Conservation (phyloP, 2,329 filamentous ascomycete genomes). For the Colletotrichum gigasporum region DNA sequence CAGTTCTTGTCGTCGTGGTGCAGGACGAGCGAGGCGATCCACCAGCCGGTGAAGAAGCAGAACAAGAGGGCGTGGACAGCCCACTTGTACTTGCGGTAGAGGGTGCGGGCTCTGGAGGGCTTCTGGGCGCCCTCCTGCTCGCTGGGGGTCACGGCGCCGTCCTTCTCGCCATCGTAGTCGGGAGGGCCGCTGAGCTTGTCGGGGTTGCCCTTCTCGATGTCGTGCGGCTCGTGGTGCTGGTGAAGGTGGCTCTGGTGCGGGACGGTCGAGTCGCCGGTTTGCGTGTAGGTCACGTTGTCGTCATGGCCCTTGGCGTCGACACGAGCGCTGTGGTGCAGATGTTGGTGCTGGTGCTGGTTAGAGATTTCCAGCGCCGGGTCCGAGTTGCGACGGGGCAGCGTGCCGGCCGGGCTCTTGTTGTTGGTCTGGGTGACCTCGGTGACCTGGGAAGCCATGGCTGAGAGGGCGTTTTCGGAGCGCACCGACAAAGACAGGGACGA, state of each 20-base stretch:
- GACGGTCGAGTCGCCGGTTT: conserved; percentile 49
- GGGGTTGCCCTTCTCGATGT: conserved; percentile 37
- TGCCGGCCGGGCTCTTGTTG: conserved; percentile 13
- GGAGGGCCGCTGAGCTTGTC: conserved; percentile 37
- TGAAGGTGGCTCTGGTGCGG: conserved; percentile 44
- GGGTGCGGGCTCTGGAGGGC: conserved; percentile 38
- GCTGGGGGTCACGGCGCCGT: conserved; percentile 41
- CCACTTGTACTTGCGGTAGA: conserved; percentile 57
- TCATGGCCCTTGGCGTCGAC: conserved; percentile 42
- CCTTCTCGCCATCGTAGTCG: conserved; percentile 53
- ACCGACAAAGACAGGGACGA: not conserved
- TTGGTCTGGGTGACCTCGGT: conserved; percentile 22
- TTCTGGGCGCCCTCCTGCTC: conserved; percentile 36
- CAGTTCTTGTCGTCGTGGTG: conserved; percentile 80
- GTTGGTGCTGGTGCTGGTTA: conserved; percentile 54
- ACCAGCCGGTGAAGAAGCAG: conserved; percentile 68
- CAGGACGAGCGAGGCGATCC: conserved; percentile 78
- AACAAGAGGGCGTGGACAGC: conserved; percentile 57
- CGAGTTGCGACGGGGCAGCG: conserved; percentile 38
- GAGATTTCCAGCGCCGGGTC: conserved; percentile 46
- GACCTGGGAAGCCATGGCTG: conserved; percentile 27
- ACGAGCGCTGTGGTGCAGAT: conserved; percentile 51
- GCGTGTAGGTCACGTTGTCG: conserved; percentile 59
- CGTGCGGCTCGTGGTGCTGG: conserved; percentile 36
- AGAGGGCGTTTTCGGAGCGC: not conserved